Conservation (phyloP, 2,329 filamentous ascomycete genomes). For the Cyphellophora attinorum region DNA sequence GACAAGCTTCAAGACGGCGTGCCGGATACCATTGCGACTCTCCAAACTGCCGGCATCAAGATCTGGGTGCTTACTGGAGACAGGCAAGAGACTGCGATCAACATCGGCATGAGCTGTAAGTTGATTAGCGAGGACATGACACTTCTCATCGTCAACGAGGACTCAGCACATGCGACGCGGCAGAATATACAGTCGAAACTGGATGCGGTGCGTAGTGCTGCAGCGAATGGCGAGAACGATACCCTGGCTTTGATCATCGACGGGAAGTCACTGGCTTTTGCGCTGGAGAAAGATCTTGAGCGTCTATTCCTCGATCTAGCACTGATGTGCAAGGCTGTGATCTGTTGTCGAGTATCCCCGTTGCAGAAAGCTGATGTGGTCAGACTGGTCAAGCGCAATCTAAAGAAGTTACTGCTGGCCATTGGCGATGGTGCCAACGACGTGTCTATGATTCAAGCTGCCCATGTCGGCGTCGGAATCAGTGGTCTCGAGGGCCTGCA, state of each 20-base stretch:
- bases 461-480: slow-evolving; percentile 95
- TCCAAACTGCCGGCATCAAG: slow-evolving; percentile 96
- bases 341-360: slow-evolving; percentile 87
- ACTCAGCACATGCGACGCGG: slow-evolving; percentile 64
- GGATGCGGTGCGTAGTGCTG: slow-evolving; percentile 78
- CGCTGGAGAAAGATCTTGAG: slow-evolving; percentile 86
- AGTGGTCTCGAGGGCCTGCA: slow-evolving; percentile 95
- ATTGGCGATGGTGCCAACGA: slow-evolving; percentile 98
- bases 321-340: slow-evolving; percentile 95
- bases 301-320: slow-evolving; percentile 89
- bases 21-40: slow-evolving; percentile 92
- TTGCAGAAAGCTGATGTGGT: slow-evolving; percentile 95
- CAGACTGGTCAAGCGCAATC: slow-evolving; percentile 92
- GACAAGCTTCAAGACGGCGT: slow-evolving; percentile 95
- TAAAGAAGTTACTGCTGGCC: slow-evolving; percentile 82
- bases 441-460: slow-evolving; percentile 99
- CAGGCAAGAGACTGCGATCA: slow-evolving; percentile 96
- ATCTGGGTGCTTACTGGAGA: slow-evolving; percentile 97
- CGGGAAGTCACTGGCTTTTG: slow-evolving; percentile 87
- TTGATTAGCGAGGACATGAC: slow-evolving; percentile 98
- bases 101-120: slow-evolving; percentile 99
- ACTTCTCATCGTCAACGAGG: slow-evolving; percentile 90
- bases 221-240: slow-evolving; percentile 55
- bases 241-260: slow-evolving; percentile 89
- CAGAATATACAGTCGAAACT: slow-evolving; percentile 91